A percentile compares a stretch with the other conserved stretches of the same genome.
Evolutionary conservation across 495 filamentous ascomycete genomes (phyloP).

Genomic region (Amniculicola lignicola): DNA sequence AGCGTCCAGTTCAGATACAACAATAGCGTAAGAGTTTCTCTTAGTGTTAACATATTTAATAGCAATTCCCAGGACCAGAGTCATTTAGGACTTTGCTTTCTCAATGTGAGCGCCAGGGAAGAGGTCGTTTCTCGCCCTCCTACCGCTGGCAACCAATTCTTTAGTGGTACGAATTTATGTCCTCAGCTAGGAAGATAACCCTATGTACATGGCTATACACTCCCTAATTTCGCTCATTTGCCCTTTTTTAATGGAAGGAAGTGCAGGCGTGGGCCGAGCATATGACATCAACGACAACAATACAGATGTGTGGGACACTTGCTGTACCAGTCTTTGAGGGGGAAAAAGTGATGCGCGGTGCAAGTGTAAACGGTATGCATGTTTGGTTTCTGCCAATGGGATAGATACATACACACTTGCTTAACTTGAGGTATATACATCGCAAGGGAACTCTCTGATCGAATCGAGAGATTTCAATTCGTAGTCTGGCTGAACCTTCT

Average conservation of each 20-base stretch:
- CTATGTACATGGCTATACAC: background rate
- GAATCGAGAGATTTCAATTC: slow-evolving; percentile 3
- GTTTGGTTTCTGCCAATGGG: slow-evolving; percentile 1
- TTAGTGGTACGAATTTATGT: background rate
- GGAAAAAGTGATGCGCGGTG: background rate
- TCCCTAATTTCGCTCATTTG: no score
- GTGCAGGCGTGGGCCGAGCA: background rate
- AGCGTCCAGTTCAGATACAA: background rate
- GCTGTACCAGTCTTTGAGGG: background rate
- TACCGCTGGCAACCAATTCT: slow-evolving; percentile 5
- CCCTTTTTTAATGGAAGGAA: slow-evolving; percentile 3
- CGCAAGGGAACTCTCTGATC: slow-evolving; percentile 1
- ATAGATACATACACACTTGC: slow-evolving; percentile 1
- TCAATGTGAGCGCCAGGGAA: background rate
- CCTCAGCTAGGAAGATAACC: background rate
- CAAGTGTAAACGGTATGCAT: slow-evolving; percentile 7
- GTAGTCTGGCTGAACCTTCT: background rate
- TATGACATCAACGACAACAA: slow-evolving; percentile 1
- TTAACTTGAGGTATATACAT: slow-evolving; percentile 4
- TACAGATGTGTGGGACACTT: background rate
- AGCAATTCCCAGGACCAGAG: no score
- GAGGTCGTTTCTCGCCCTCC: no score
- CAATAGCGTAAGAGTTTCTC: slow-evolving; percentile 2
- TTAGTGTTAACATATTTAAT: no score
- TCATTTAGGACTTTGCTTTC: background rate